These are phyloP conservation scores for Fraxinus quadrangulata DNA, from an alignment of 257 asterid genomes.

Conservation along the genomic window DNA sequence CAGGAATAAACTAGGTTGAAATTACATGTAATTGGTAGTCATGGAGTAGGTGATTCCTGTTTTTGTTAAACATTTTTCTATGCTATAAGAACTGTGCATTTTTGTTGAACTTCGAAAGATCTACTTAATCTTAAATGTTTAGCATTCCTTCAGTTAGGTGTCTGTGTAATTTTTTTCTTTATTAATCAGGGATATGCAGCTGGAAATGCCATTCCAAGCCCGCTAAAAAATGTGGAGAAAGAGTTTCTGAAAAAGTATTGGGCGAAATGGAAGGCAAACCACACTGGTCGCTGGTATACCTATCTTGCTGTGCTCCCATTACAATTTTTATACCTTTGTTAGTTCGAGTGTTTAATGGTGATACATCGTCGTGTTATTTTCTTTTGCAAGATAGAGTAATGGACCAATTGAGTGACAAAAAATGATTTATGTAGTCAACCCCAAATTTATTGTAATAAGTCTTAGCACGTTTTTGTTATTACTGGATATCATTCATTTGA, in stretches of 20 bases:
- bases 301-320: not conserved
- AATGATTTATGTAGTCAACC: not conserved
- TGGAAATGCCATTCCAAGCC: conserved; percentile 86
- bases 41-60: conserved; percentile 9
- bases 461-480: not conserved
- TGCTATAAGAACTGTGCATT: not conserved
- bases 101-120: not conserved
- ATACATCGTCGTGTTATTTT: not conserved
- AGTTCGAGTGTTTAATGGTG: not conserved
- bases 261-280: conserved; percentile 93
- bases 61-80: not conserved
- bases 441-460: not conserved
- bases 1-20: not conserved
- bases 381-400: not conserved
- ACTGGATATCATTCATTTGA: conserved; percentile 13
- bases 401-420: not conserved
- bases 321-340: not conserved
- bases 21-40: not conserved
- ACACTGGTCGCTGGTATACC: conserved; percentile 86
- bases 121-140: conserved; percentile 4
- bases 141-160: conserved; percentile 18
- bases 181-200: conserved; percentile 88
- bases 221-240: conserved; percentile 89
- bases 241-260: conserved; percentile 83
- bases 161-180: conserved; percentile 26